These are phyloP conservation scores for Cadophora gregata DNA, from an alignment of 2,329 filamentous ascomycete genomes.

Conservation along the genomic window DNA sequence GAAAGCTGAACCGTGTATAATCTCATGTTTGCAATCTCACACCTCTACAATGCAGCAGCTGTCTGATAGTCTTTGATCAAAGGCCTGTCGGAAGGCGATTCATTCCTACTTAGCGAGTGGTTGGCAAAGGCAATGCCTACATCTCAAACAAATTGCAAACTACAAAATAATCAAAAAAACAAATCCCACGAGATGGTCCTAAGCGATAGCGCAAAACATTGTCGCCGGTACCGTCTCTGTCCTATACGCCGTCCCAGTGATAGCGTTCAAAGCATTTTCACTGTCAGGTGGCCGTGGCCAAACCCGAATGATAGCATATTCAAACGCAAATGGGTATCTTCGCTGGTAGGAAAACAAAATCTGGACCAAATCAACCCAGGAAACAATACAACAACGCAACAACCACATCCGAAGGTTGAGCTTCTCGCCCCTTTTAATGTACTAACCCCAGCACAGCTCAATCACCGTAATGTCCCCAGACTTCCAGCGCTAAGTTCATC, in stretches of 20 bases:
- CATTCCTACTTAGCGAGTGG: conserved; percentile 4
- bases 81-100: not conserved
- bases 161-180: conserved; percentile 27
- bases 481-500: not conserved
- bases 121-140: not conserved
- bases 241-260: conserved; percentile 55
- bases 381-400: conserved; percentile 20
- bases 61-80: too few relatives aligned
- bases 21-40: not conserved
- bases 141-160: not conserved
- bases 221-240: conserved; percentile 52
- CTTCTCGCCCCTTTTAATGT: conserved; percentile 20
- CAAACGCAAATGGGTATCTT: conserved; percentile 62
- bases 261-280: conserved; percentile 55
- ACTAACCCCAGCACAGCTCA: not conserved
- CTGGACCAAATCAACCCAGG: conserved; percentile 29
- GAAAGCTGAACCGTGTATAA: too few relatives aligned
- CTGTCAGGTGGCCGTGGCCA: conserved; percentile 43
- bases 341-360: conserved; percentile 42
- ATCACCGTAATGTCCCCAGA: not conserved
- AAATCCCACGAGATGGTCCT: conserved; percentile 41
- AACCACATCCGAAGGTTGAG: conserved; percentile 31
- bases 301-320: conserved; percentile 56
- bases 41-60: not conserved
- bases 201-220: conserved; percentile 61